Conservation (phyloP, 208 protist genomes). For the Trypanosoma mega region DNA sequence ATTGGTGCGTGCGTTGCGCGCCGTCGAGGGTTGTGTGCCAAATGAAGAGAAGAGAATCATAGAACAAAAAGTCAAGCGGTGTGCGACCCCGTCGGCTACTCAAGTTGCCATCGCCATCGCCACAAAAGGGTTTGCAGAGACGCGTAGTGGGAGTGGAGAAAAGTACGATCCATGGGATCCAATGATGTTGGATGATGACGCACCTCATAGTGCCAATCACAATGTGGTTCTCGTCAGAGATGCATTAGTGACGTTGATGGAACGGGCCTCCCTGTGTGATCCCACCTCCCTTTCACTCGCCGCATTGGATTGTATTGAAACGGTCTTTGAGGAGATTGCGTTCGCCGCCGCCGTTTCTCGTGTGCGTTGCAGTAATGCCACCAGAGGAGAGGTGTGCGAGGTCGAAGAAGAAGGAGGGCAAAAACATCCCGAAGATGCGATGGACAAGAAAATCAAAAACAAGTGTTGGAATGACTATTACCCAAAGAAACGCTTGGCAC, state of each 20-base stretch:
- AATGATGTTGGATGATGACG: background rate
- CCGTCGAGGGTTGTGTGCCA: too few species aligned
- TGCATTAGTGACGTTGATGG: conserved; percentile 1
- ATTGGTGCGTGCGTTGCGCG: too few species aligned
- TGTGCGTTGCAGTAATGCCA: background rate
- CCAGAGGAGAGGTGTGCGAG: too few species aligned
- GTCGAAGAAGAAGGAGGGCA: too few species aligned
- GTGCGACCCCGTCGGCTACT: background rate
- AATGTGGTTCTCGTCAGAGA: too few species aligned
- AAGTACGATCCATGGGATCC: too few species aligned
- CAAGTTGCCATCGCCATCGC: conserved; percentile 1
- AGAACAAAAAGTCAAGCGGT: background rate
- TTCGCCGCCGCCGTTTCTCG: conserved; percentile 15
- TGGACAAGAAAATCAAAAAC: too few species aligned
- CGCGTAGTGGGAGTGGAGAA: background rate
- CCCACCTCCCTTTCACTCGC: background rate
- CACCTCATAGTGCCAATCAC: too few species aligned
- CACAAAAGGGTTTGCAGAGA: background rate
- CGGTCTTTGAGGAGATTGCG: conserved; percentile 13
- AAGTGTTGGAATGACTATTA: too few species aligned
- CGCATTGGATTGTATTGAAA: background rate
- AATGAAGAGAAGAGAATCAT: background rate
- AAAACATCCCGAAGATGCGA: too few species aligned
- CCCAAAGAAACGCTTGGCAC: too few species aligned
- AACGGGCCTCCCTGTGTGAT: conserved; percentile 6